Percentiles rank a stretch among this genome's conserved stretches.
phyloP scores from a whole-genome alignment of 169 alveolate genomes.

The Condylostoma magnum region DNA sequence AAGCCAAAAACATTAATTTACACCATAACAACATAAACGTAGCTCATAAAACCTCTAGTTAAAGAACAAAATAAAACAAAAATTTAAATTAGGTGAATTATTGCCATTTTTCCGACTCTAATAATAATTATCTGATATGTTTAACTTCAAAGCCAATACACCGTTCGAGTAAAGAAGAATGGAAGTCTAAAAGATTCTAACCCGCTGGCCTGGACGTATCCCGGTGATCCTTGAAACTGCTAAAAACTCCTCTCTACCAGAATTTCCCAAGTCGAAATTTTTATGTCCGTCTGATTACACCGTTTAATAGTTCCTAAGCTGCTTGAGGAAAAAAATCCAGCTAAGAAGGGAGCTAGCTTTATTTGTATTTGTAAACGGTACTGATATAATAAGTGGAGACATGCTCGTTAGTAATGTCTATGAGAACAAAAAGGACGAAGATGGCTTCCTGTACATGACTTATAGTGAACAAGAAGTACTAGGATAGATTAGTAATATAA shows the following conservation, averaged over 20 bases:
- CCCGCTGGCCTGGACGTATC: constrained; percentile 26
- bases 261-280: constrained; percentile 34
- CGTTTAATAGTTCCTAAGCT: constrained; percentile 49
- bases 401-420: constrained; percentile 53
- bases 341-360: constrained; percentile 48
- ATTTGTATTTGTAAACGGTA: constrained; percentile 53
- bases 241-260: constrained; percentile 1
- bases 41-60: no score
- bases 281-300: constrained; percentile 54
- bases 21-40: no score
- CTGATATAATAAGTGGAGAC: constrained; percentile 53
- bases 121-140: constrained; percentile 1
- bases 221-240: constrained; percentile 29
- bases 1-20: no score
- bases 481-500: constrained; percentile 31
- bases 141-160: constrained; percentile 14
- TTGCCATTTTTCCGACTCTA: no score
- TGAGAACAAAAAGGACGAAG: constrained; percentile 62
- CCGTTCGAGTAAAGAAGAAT: constrained; percentile 10
- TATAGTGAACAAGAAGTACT: constrained; percentile 59
- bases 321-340: constrained; percentile 51
- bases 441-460: constrained; percentile 70
- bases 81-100: no score
- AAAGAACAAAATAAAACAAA: no score
- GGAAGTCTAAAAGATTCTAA: constrained; percentile 21